phyloP scores from a whole-genome alignment of 1,284 basidiomycete species.

The Amylostereum chailletii region DNA sequence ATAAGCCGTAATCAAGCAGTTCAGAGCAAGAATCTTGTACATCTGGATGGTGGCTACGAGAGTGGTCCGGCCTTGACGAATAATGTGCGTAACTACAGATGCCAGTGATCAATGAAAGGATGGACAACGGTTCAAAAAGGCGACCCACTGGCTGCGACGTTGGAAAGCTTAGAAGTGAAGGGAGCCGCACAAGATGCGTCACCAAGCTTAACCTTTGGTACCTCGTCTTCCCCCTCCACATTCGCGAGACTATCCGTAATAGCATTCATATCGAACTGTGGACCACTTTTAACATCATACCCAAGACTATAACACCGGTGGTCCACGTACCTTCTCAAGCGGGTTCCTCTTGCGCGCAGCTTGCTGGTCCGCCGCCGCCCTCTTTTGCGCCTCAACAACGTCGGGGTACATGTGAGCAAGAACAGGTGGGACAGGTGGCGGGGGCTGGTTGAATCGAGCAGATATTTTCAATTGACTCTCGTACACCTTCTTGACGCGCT shows the following conservation, averaged over 20 bases:
- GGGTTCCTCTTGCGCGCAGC: conserved; percentile 73
- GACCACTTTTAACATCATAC: conserved; percentile 2
- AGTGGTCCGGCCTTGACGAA: conserved; percentile 93
- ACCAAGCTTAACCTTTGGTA: conserved; percentile 94
- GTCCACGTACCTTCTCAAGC: conserved; percentile 69
- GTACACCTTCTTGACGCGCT: conserved; percentile 91
- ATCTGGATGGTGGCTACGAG: conserved; percentile 96
- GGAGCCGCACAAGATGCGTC: conserved; percentile 95
- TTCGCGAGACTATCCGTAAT: conserved; percentile 89
- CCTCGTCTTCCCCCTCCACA: conserved; percentile 88
- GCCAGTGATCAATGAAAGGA: conserved; percentile 9
- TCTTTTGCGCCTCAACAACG: conserved; percentile 82
- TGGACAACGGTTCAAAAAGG: conserved; percentile 1
- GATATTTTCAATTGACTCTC: conserved; percentile 89
- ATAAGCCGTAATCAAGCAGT: conserved; percentile 94
- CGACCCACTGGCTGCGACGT: conserved; percentile 81
- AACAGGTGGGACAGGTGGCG: conserved; percentile 80
- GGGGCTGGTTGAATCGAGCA: conserved; percentile 81
- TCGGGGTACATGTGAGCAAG: conserved; percentile 84
- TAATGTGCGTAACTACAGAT: conserved; percentile 79
- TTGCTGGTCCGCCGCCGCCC: conserved; percentile 57
- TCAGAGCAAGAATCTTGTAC: conserved; percentile 97
- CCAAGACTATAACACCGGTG: not conserved
- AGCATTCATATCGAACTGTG: conserved; percentile 76
- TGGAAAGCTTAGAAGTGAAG: conserved; percentile 91